phyloP scores from a whole-genome alignment of 2,329 filamentous ascomycete species.

The Stromatinia cepivora region DNA sequence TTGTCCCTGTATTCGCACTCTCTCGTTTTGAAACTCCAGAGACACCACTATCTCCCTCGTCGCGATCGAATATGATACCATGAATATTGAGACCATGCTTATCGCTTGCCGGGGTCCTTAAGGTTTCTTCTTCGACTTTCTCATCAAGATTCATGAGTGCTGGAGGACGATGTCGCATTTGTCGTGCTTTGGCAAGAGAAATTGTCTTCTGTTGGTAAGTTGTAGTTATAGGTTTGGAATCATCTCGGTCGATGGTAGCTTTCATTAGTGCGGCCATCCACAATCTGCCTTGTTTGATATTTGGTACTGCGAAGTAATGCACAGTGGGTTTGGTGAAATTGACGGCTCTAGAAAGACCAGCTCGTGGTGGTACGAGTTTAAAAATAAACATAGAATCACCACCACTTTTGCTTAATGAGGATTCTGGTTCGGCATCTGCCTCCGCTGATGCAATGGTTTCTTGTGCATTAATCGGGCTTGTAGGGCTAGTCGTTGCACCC shows the following conservation, averaged over 20 bases:
- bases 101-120: conserved; percentile 39
- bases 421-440: conserved; percentile 44
- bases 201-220: conserved; percentile 98
- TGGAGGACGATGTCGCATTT: conserved; percentile 86
- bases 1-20: conserved; percentile 17
- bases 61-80: conserved; percentile 40
- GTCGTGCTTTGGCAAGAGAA: conserved; percentile 80
- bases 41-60: conserved; percentile 41
- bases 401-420: conserved; percentile 40
- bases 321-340: conserved; percentile 97
- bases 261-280: conserved; percentile 99
- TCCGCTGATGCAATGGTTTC: conserved; percentile 48
- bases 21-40: conserved; percentile 39
- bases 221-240: conserved; percentile 74
- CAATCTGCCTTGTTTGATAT: conserved; percentile 78
- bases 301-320: conserved; percentile 96
- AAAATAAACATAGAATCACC: conserved; percentile 89
- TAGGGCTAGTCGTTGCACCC: conserved; percentile 69
- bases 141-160: conserved; percentile 74
- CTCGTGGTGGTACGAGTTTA: conserved; percentile 89
- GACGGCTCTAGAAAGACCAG: conserved; percentile 83
- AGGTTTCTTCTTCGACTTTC: conserved; percentile 39
- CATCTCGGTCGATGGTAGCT: conserved; percentile 93
- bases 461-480: conserved; percentile 51
- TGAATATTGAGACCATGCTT: conserved; percentile 40